Conservation (phyloP, 192 early-diverging fungal species). For the Gonapodya prolifera region DNA sequence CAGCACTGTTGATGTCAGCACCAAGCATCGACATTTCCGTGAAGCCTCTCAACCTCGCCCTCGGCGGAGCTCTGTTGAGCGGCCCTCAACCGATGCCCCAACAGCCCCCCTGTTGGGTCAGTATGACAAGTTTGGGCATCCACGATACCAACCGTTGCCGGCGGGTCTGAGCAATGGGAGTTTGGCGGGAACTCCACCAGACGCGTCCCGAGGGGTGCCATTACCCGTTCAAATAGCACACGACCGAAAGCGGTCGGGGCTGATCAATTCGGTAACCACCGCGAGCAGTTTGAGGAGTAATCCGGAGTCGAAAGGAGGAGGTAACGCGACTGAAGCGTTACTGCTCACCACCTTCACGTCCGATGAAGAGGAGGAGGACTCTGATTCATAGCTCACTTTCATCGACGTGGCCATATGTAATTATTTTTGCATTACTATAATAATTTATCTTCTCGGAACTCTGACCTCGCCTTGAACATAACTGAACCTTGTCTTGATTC, state of each 20-base stretch:
- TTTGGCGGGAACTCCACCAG: neutral
- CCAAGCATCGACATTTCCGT: neutral
- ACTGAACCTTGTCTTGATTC: too few relatives aligned
- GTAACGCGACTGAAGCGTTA: neutral
- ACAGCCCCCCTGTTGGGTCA: neutral
- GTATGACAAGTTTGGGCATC: neutral
- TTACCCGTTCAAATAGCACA: neutral
- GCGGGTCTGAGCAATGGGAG: neutral
- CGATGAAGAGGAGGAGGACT: conserved; percentile 2
- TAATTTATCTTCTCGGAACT: too few relatives aligned
- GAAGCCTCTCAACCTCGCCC: neutral
- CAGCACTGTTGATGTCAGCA: neutral
- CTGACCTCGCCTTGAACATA: too few relatives aligned
- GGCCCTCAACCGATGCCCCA: neutral
- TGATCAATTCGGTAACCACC: neutral
- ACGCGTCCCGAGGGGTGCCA: neutral
- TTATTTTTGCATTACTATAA: too few relatives aligned
- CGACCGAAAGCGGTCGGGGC: neutral
- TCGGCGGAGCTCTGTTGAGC: neutral
- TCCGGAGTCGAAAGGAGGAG: neutral
- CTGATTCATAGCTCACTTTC: neutral
- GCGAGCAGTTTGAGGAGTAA: neutral
- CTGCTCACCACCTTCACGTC: neutral
- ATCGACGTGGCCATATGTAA: too few relatives aligned
- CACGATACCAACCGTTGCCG: neutral